Percentiles rank a stretch among this genome's conserved stretches.
phyloP scores from a whole-genome alignment of 345 rosid species.

The Schrenkiella parvula region DNA sequence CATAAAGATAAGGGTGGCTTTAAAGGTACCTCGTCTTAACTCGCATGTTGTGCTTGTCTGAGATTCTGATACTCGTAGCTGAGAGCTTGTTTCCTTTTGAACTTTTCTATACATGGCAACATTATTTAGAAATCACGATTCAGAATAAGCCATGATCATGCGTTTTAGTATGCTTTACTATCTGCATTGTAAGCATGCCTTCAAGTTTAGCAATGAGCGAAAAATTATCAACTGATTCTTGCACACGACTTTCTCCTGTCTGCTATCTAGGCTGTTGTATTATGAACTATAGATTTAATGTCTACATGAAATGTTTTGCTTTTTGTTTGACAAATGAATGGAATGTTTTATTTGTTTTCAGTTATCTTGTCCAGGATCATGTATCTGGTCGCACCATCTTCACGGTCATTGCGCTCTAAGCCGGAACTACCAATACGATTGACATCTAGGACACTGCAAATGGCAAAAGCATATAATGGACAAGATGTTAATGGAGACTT shows the following conservation, averaged over 20 bases:
- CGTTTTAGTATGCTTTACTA: neutral
- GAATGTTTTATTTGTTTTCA: constrained; percentile 41
- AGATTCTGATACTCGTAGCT: neutral
- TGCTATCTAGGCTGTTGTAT: neutral
- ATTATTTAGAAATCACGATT: neutral
- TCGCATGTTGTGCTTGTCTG: neutral
- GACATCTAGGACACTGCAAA: constrained; percentile 58
- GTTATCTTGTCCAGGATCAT: constrained; percentile 69
- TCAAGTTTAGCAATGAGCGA: neutral
- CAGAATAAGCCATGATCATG: neutral
- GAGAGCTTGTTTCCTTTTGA: neutral
- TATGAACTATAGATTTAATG: neutral
- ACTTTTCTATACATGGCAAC: neutral
- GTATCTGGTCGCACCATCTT: constrained; percentile 48
- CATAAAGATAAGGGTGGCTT: constrained; percentile 42
- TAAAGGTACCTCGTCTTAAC: constrained; percentile 48
- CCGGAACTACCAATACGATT: constrained; percentile 33
- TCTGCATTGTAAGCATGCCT: neutral
- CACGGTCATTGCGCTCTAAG: constrained; percentile 41
- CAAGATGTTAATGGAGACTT: constrained; percentile 34
- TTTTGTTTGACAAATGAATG: neutral
- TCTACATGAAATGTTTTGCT: neutral
- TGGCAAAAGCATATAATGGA: constrained; percentile 50
- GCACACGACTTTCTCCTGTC: neutral
- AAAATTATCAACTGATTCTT: neutral